phyloP scores from a whole-genome alignment of 352 stramenopile genomes.

The Thalassiosira livingstoniorum region DNA sequence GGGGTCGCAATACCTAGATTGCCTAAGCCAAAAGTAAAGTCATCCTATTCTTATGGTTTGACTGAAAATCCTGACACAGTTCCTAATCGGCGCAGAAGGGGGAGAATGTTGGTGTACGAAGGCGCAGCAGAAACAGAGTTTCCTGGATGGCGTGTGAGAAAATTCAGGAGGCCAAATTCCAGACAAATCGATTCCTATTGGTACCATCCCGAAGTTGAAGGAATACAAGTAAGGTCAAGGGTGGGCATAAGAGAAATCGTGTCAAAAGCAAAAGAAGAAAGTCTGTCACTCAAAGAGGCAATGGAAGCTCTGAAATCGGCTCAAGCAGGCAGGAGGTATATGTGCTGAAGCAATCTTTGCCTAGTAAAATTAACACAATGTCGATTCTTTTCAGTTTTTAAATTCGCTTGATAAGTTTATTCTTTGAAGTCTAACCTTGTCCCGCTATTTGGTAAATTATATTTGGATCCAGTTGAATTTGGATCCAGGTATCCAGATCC shows the following conservation, averaged over 20 bases:
- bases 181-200: slow-evolving; percentile 32
- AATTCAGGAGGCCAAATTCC: slow-evolving; percentile 18
- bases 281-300: no score
- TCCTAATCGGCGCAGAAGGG: not conserved
- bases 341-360: no score
- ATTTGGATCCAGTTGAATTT: no score
- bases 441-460: no score
- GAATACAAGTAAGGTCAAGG: slow-evolving; percentile 32
- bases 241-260: slow-evolving; percentile 24
- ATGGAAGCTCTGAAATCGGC: no score
- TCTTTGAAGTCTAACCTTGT: no score
- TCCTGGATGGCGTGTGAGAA: slow-evolving; percentile 32
- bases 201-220: slow-evolving; percentile 24
- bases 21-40: slow-evolving; percentile 6
- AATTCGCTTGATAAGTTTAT: no score
- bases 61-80: not conserved
- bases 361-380: no score
- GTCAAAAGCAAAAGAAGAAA: no score
- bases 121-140: slow-evolving; percentile 8
- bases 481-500: no score
- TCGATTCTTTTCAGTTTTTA: no score
- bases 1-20: slow-evolving; percentile 12
- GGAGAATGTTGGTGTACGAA: not conserved
- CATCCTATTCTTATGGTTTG: not conserved
- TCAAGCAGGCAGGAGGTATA: no score